These are phyloP conservation scores for Suhomyces atakaporum DNA, from an alignment of 1,139 yeast genomes.

Conservation along the genomic window DNA sequence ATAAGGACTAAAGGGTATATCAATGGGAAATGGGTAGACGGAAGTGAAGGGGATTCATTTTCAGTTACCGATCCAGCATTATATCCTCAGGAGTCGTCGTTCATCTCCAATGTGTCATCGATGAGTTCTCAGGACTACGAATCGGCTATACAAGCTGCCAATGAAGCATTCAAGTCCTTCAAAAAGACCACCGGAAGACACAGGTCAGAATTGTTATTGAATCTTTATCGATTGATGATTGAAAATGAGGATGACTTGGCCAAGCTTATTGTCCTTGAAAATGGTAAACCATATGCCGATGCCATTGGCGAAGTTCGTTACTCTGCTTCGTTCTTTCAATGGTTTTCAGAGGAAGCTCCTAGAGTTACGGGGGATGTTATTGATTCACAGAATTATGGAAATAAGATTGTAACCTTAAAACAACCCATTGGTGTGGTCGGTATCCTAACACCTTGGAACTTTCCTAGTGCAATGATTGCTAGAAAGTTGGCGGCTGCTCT, in stretches of 20 bases:
- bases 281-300: slow-evolving; percentile 36
- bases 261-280: slow-evolving; percentile 31
- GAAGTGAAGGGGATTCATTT: slow-evolving; percentile 32
- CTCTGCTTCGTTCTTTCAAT: slow-evolving; percentile 38
- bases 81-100: slow-evolving; percentile 28
- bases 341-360: slow-evolving; percentile 44
- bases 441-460: slow-evolving; percentile 93
- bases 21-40: slow-evolving; percentile 46
- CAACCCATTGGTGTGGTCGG: slow-evolving; percentile 80
- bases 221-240: slow-evolving; percentile 28
- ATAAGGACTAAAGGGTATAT: slow-evolving; percentile 43
- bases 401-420: slow-evolving; percentile 23
- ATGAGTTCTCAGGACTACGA: slow-evolving; percentile 37
- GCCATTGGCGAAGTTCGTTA: slow-evolving; percentile 36
- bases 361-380: slow-evolving; percentile 31
- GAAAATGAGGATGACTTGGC: slow-evolving; percentile 35
- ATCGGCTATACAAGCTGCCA: slow-evolving; percentile 42
- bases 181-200: slow-evolving; percentile 41
- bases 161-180: slow-evolving; percentile 37
- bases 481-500: slow-evolving; percentile 89
- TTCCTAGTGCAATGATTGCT: slow-evolving; percentile 93
- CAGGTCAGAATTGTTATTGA: slow-evolving; percentile 39
- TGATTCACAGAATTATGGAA: slow-evolving; percentile 21
- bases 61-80: slow-evolving; percentile 49
- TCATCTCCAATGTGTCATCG: slow-evolving; percentile 42